These are phyloP conservation scores for Thelephora ganbajun DNA, from an alignment of 768 basidiomycete species.

Conservation along the genomic window DNA sequence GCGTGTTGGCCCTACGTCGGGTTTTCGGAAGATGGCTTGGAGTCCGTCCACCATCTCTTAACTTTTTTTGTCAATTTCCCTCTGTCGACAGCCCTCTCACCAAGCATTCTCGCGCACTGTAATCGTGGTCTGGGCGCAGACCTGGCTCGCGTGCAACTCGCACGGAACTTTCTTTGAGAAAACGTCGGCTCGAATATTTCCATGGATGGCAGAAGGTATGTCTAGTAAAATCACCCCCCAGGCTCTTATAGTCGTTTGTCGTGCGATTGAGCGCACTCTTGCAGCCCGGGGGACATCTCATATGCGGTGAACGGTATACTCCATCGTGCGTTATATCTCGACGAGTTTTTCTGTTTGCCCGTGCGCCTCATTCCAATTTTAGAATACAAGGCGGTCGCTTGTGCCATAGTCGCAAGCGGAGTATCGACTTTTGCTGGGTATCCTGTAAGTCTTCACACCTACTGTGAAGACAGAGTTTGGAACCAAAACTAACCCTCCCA, in stretches of 20 bases:
- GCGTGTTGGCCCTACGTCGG: no score
- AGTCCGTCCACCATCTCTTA: no score
- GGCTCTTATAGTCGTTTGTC: background rate
- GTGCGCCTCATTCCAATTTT: conserved; percentile 4
- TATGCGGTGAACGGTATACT: conserved; percentile 9
- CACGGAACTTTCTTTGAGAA: no score
- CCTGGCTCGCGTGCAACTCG: no score
- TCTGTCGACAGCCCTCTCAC: no score
- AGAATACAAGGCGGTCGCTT: conserved; percentile 83
- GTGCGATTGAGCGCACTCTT: conserved; percentile 7
- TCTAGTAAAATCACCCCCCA: conserved; percentile 1
- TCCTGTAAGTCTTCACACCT: conserved; percentile 32
- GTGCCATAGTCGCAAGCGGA: conserved; percentile 83
- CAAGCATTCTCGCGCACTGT: no score
- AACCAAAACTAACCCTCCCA: no score
- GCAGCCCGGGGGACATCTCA: conserved; percentile 9
- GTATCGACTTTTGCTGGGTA: conserved; percentile 89
- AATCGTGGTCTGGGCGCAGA: no score
- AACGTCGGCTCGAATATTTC: conserved; percentile 1
- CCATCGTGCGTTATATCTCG: background rate
- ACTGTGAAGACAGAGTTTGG: no score
- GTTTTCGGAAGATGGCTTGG: no score
- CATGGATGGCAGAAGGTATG: conserved; percentile 14
- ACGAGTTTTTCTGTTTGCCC: background rate
- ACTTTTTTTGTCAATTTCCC: no score